phyloP scores from a whole-genome alignment of 257 asterid species.

The Przewalskia tangutica region DNA sequence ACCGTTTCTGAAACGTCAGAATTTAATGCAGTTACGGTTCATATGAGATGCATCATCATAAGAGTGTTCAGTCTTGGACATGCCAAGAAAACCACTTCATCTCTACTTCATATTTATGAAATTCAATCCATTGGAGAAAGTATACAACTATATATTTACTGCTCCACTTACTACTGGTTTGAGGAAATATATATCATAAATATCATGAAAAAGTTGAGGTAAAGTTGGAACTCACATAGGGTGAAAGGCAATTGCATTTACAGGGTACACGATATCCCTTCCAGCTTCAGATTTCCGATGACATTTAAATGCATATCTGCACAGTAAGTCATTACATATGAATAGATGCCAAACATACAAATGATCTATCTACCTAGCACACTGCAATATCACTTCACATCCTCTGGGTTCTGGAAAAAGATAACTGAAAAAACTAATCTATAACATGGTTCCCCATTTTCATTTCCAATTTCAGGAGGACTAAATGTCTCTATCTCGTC shows the following conservation, averaged over 20 bases:
- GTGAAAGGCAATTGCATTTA: constrained; percentile 86
- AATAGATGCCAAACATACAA: neutral
- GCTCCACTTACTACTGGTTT: neutral
- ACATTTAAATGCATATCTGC: constrained; percentile 87
- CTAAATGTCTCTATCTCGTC: neutral
- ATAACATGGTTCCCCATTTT: neutral
- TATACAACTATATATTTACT: neutral
- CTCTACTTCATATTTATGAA: neutral
- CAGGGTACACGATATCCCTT: constrained; percentile 77
- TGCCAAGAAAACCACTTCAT: neutral
- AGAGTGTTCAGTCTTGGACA: neutral
- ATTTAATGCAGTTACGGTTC: neutral
- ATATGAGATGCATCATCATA: neutral
- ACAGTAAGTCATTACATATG: constrained; percentile 1
- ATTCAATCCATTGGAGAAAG: neutral
- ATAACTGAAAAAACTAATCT: neutral
- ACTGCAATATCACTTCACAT: neutral
- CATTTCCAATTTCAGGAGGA: neutral
- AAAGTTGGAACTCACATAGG: constrained; percentile 54
- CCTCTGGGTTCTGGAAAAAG: neutral
- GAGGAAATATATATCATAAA: neutral
- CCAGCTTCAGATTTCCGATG: constrained; percentile 86
- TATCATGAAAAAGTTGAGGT: neutral
- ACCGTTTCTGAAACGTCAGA: neutral
- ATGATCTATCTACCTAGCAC: neutral